A percentile compares a stretch with the other conserved stretches of the same genome.
Conservation (phyloP, 2,329 filamentous ascomycete genomes). For the Phialocephala sp. region DNA sequence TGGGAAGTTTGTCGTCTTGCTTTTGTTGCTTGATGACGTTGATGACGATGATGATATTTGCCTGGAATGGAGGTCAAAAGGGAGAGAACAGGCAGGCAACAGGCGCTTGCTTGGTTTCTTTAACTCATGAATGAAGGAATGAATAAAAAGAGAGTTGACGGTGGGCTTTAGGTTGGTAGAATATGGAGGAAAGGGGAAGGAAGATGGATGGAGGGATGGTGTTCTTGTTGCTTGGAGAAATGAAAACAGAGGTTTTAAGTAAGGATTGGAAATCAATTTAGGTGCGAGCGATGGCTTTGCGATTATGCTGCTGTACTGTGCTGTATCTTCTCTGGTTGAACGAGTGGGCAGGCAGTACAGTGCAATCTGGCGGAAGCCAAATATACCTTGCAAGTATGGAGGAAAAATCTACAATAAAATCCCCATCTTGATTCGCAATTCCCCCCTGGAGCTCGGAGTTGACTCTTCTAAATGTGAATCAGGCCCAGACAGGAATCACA, state of each 20-base stretch:
- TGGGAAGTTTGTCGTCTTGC: background rate
- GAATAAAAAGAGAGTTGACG: conserved; percentile 1
- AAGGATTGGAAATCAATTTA: background rate
- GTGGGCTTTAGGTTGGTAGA: too few species aligned
- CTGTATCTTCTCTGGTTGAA: background rate
- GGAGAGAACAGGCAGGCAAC: background rate
- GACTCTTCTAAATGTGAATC: too few species aligned
- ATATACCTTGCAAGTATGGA: background rate
- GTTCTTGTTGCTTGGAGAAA: conserved; percentile 1
- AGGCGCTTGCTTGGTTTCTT: background rate
- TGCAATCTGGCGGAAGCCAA: background rate
- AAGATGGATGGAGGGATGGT: background rate
- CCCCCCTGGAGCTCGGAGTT: too few species aligned
- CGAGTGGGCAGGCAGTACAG: background rate
- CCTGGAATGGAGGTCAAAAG: conserved; percentile 2
- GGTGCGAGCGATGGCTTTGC: too few species aligned
- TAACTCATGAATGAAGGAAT: background rate
- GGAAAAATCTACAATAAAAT: background rate
- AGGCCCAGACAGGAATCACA: too few species aligned
- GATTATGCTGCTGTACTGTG: background rate
- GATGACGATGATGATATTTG: background rate
- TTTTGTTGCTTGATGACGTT: conserved; percentile 3
- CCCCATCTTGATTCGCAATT: background rate
- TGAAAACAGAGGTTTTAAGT: background rate
- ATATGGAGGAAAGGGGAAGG: background rate